Percentiles rank a stretch among this genome's conserved stretches.
Evolutionary conservation across 2,329 filamentous ascomycete species (phyloP).

Genomic region (Podosphaera fusca): DNA sequence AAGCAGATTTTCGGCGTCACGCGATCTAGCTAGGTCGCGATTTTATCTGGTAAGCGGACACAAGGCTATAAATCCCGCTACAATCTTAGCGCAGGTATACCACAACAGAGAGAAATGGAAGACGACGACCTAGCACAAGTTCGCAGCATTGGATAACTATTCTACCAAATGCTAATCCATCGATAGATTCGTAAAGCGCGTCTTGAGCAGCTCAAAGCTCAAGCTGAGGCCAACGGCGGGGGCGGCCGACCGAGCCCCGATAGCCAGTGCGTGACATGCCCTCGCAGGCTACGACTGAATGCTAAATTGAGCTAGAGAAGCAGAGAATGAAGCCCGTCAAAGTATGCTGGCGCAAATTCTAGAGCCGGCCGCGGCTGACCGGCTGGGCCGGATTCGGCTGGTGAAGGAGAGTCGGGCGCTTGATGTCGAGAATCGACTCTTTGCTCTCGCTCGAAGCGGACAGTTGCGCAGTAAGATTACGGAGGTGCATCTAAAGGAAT

Average conservation of each 20-base stretch:
- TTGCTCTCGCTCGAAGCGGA: conserved; percentile 71
- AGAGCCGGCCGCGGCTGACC: conserved; percentile 77
- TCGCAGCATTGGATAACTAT: neutral
- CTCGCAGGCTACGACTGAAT: neutral
- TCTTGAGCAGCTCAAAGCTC: conserved; percentile 73
- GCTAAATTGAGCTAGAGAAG: conserved; percentile 15
- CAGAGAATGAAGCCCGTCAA: conserved; percentile 44
- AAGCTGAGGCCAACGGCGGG: conserved; percentile 29
- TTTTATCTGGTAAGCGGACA: no score
- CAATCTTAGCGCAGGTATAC: neutral
- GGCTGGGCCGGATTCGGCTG: conserved; percentile 77
- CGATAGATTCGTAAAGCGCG: conserved; percentile 70
- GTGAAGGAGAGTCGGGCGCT: conserved; percentile 81
- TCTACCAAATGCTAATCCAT: neutral
- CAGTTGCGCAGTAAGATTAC: conserved; percentile 75
- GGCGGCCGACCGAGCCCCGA: conserved; percentile 22
- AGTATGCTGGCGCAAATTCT: conserved; percentile 80
- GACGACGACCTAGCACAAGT: conserved; percentile 17
- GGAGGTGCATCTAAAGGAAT: conserved; percentile 79
- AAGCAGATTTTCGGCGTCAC: no score
- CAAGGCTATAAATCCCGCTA: no score
- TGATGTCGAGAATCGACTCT: conserved; percentile 79
- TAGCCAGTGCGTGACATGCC: neutral
- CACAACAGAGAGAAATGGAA: conserved; percentile 10
- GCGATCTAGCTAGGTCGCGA: no score